phyloP scores from a whole-genome alignment of 495 filamentous ascomycete genomes.

The Xylaria acuta region DNA sequence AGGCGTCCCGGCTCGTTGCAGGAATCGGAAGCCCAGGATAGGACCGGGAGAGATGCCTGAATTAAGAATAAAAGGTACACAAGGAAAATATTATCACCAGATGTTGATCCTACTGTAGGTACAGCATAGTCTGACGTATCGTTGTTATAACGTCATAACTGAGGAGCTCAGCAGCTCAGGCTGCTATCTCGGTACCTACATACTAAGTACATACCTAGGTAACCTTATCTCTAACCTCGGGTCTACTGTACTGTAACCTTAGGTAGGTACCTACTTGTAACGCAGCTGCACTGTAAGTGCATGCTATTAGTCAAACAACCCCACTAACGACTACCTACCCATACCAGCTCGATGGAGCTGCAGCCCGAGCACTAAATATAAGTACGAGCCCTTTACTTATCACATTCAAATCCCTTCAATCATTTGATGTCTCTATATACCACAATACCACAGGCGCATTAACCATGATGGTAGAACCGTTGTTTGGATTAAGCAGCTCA shows the following conservation, averaged over 20 bases:
- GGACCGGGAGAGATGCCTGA: neutral
- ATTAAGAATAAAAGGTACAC: too few species aligned
- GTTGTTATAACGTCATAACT: slow-evolving; percentile 22
- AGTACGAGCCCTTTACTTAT: neutral
- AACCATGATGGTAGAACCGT: neutral
- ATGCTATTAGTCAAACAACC: neutral
- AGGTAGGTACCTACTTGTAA: too few species aligned
- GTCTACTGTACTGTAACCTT: too few species aligned
- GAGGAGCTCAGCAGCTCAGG: neutral
- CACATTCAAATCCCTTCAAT: neutral
- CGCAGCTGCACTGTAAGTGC: neutral
- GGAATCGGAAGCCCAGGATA: neutral
- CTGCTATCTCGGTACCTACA: neutral
- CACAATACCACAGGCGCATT: neutral
- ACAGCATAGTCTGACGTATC: neutral
- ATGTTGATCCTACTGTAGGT: neutral
- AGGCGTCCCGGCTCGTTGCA: neutral
- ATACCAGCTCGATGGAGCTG: neutral
- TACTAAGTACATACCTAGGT: neutral
- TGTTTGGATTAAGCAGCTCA: neutral
- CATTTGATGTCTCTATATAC: neutral
- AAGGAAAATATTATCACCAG: neutral
- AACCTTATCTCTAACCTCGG: neutral
- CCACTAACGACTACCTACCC: neutral
- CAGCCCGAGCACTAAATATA: neutral